phyloP scores from a whole-genome alignment of 176 grass and related monocot genomes.

The Elaeis guineensis region DNA sequence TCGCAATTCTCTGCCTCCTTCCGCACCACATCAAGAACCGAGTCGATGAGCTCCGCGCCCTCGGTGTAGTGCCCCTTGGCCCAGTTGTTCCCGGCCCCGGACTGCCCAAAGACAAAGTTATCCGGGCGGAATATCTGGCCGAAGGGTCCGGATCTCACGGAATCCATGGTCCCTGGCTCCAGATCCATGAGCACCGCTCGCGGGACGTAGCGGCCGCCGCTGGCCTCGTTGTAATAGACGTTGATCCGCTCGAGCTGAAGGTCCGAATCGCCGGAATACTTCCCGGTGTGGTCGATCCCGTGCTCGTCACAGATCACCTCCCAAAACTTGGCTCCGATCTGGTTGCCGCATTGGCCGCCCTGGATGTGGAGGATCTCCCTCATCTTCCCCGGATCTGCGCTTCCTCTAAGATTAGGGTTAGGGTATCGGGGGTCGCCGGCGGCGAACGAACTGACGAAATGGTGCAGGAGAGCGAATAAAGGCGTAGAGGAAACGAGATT shows the following conservation, averaged over 20 bases:
- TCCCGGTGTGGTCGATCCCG: constrained; percentile 13
- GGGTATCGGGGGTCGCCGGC: no score
- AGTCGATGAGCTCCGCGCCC: constrained; percentile 17
- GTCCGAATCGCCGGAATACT: constrained; percentile 9
- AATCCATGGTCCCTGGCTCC: constrained; percentile 19
- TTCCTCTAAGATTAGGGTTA: no score
- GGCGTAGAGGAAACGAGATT: no score
- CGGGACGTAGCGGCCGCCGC: constrained; percentile 7
- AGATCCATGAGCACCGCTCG: constrained; percentile 21
- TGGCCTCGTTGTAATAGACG: constrained; percentile 17
- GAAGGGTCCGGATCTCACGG: constrained; percentile 10
- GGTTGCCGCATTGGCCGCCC: constrained; percentile 19
- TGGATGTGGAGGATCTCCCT: constrained; percentile 18
- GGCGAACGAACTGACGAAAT: no score
- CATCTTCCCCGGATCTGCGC: constrained; percentile 1
- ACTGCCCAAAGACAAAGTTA: constrained; percentile 18
- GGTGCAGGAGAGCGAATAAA: no score
- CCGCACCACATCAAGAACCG: background rate
- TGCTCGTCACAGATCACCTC: constrained; percentile 22
- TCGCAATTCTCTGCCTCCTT: no score
- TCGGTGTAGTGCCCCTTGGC: constrained; percentile 18
- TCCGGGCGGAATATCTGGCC: constrained; percentile 15
- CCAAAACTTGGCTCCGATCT: constrained; percentile 26
- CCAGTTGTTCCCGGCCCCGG: constrained; percentile 17
- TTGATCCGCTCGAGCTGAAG: constrained; percentile 18